A percentile compares a stretch with the other conserved stretches of the same genome.
Evolutionary conservation across 768 basidiomycete genomes (phyloP).

Genomic region (Galerina marginata): DNA sequence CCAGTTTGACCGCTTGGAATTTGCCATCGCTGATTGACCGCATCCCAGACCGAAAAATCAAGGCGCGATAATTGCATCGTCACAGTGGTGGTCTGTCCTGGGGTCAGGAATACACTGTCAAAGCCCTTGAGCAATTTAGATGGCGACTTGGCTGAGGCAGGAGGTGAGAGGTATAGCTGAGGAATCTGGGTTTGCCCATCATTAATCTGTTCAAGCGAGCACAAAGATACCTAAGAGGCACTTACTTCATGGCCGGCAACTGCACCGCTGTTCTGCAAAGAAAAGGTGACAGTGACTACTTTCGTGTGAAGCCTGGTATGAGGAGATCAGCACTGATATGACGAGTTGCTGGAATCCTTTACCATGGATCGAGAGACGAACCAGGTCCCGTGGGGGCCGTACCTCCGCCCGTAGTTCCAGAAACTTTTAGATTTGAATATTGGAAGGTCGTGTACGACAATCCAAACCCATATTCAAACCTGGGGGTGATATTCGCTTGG

Average conservation of each 20-base stretch:
- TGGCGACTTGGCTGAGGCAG: constrained; percentile 51
- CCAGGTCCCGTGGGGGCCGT: constrained; percentile 51
- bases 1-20: constrained; percentile 54
- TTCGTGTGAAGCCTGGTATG: constrained; percentile 55
- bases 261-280: constrained; percentile 56
- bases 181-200: constrained; percentile 42
- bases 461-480: constrained; percentile 57
- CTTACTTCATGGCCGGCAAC: constrained; percentile 59
- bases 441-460: constrained; percentile 64
- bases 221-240: not conserved
- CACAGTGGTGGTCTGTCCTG: constrained; percentile 50
- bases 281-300: constrained; percentile 57
- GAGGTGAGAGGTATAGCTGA: constrained; percentile 59
- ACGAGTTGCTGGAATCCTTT: not conserved
- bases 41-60: constrained; percentile 61
- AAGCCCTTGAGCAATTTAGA: constrained; percentile 63
- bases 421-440: constrained; percentile 49
- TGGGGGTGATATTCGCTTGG: constrained; percentile 45
- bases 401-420: constrained; percentile 46
- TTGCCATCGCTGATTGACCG: constrained; percentile 57
- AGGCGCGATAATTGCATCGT: constrained; percentile 53
- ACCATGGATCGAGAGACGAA: constrained; percentile 59
- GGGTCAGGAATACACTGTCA: constrained; percentile 50
- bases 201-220: not conserved
- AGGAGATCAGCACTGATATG: not conserved